phyloP scores from a whole-genome alignment of 2,329 filamentous ascomycete genomes.

The Colletotrichum zoysiae region DNA sequence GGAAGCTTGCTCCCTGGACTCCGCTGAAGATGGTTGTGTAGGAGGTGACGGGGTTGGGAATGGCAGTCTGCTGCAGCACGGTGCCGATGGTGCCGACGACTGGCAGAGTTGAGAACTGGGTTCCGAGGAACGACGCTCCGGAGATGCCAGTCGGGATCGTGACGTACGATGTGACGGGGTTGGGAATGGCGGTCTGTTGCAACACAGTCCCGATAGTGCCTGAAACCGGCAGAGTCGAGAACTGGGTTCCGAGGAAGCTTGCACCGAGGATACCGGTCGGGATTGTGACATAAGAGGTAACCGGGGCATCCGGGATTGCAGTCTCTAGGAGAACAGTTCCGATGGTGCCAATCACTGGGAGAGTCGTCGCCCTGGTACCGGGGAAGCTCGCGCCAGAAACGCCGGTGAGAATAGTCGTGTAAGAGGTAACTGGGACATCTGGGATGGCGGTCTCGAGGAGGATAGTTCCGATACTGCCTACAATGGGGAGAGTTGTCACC shows the following conservation, averaged over 20 bases:
- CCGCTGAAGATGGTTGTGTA: neutral
- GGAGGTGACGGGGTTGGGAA: neutral
- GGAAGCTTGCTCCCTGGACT: neutral
- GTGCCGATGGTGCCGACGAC: neutral
- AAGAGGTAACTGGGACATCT: neutral
- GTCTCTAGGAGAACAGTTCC: slow-evolving; percentile 22
- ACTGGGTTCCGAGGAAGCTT: slow-evolving; percentile 19
- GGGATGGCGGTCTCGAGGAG: slow-evolving; percentile 16
- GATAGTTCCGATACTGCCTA: slow-evolving; percentile 14
- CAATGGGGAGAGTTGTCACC: neutral
- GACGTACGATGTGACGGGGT: neutral
- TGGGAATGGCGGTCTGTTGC: slow-evolving; percentile 11
- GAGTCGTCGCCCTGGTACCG: neutral
- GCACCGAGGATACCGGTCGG: slow-evolving; percentile 5
- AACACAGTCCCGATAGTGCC: slow-evolving; percentile 7
- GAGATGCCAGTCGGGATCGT: neutral
- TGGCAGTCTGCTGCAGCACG: neutral
- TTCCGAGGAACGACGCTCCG: slow-evolving; percentile 4
- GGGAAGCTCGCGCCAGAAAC: neutral
- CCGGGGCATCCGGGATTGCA: neutral
- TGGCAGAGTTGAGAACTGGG: slow-evolving; percentile 1
- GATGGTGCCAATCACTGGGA: slow-evolving; percentile 3
- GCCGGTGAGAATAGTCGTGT: slow-evolving; percentile 16
- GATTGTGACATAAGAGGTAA: slow-evolving; percentile 23
- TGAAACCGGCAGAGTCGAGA: neutral